Conservation (phyloP, 2,329 filamentous ascomycete genomes). For the Botrytis tulipae region DNA sequence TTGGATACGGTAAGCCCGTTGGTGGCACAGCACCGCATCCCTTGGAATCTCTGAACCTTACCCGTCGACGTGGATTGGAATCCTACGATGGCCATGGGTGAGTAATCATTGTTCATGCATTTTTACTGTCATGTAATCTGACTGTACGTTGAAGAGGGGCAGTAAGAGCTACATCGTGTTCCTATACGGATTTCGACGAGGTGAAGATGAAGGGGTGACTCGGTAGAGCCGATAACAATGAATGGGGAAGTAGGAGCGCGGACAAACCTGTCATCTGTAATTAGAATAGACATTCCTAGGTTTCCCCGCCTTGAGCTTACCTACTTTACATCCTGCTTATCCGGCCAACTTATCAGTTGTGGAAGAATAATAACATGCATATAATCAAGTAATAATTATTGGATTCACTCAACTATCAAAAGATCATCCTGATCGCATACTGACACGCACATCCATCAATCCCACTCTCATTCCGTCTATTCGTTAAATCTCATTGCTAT, state of each 20-base stretch:
- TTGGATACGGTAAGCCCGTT: slow-evolving; percentile 2
- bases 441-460: not conserved
- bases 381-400: not conserved
- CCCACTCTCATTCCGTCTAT: not conserved
- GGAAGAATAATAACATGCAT: not conserved
- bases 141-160: not conserved
- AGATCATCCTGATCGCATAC: too few species aligned
- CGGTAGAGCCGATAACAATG: not conserved
- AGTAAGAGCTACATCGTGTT: not conserved
- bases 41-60: not conserved
- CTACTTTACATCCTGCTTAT: not conserved
- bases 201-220: not conserved
- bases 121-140: not conserved
- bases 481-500: not conserved
- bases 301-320: not conserved
- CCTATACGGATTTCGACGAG: not conserved
- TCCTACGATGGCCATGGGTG: not conserved
- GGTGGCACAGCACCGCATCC: not conserved
- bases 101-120: not conserved
- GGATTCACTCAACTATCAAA: not conserved
- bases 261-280: not conserved
- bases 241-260: not conserved
- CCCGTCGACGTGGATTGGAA: not conserved
- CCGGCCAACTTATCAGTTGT: not conserved
- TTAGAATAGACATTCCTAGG: not conserved